A percentile compares a stretch with the other conserved stretches of the same genome.
Evolutionary conservation across 768 basidiomycete species (phyloP).

Genomic region (Leccinum sublutescens): DNA sequence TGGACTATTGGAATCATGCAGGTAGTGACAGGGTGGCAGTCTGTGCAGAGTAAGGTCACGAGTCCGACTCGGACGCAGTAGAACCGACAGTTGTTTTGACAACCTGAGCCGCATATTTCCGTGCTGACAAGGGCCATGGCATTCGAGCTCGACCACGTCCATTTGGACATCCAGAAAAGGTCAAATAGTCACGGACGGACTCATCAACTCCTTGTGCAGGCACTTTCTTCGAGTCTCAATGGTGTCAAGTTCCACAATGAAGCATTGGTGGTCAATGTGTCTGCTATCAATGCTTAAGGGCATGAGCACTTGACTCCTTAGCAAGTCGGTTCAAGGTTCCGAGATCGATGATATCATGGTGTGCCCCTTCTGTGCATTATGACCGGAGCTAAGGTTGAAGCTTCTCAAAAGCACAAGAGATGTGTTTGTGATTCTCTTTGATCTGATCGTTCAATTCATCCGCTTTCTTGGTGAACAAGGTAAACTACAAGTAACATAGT

Average conservation of each 20-base stretch:
- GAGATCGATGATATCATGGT: constrained; percentile 51
- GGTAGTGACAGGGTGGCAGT: too few species aligned
- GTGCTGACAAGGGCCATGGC: too few species aligned
- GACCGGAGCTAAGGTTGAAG: constrained; percentile 15
- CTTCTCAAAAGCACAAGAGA: too few species aligned
- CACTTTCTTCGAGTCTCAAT: constrained; percentile 44
- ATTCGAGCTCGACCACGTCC: constrained; percentile 33
- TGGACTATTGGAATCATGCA: too few species aligned
- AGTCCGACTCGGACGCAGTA: too few species aligned
- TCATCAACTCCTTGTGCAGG: constrained; percentile 31
- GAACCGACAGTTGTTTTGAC: too few species aligned
- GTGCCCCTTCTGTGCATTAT: constrained; percentile 42
- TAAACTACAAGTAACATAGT: background rate
- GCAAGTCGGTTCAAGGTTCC: constrained; percentile 27
- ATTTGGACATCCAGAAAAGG: constrained; percentile 33
- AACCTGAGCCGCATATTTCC: too few species aligned
- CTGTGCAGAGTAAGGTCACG: too few species aligned
- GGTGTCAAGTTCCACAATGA: constrained; percentile 48
- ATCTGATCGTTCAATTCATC: background rate
- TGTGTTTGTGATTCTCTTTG: too few species aligned
- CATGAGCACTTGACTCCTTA: constrained; percentile 34
- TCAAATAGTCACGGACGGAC: constrained; percentile 35
- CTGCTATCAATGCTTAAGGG: constrained; percentile 39
- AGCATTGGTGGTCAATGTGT: constrained; percentile 41
- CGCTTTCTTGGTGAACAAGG: background rate